These are phyloP conservation scores for Daedaleopsis nitida DNA, from an alignment of 768 basidiomycete species.

Conservation along the genomic window DNA sequence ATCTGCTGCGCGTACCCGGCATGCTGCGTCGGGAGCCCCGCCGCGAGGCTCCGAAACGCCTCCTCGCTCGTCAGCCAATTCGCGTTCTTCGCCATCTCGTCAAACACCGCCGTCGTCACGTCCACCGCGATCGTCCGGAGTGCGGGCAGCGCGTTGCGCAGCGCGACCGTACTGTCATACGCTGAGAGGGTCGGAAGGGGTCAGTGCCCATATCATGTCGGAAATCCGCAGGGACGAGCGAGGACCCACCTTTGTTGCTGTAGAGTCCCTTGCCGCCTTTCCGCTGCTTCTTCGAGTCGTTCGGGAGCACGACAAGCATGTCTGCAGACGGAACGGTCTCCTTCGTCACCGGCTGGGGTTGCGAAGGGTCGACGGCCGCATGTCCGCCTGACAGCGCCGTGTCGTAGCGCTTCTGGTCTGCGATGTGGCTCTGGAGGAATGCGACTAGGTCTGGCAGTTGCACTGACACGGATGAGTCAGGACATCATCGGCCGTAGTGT, in stretches of 20 bases:
- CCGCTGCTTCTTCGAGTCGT: conserved; percentile 73
- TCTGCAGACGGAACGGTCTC: conserved; percentile 40
- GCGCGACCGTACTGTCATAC: conserved; percentile 57
- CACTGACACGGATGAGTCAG: conserved; percentile 33
- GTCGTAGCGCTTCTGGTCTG: conserved; percentile 79
- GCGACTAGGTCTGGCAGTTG: conserved; percentile 69
- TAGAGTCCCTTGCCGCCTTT: conserved; percentile 73
- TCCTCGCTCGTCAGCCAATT: conserved; percentile 79
- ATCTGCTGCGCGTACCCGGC: conserved; percentile 67
- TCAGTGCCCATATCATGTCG: too few relatives aligned
- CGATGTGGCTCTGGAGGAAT: conserved; percentile 76
- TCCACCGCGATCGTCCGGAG: conserved; percentile 76
- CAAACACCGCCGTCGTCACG: conserved; percentile 60
- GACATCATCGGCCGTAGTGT: conserved; percentile 14
- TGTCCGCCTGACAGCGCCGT: conserved; percentile 61
- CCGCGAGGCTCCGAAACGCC: conserved; percentile 61
- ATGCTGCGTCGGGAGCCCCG: conserved; percentile 57
- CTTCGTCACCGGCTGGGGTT: conserved; percentile 35
- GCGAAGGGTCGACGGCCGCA: conserved; percentile 41
- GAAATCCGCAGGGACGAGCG: not conserved
- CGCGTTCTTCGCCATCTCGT: conserved; percentile 56
- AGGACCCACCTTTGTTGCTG: conserved; percentile 58
- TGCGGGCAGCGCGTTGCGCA: conserved; percentile 58
- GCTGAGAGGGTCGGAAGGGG: conserved; percentile 41
- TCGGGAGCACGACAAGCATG: conserved; percentile 66